Conservation (phyloP, 176 grass and related monocot species). For the Rhipidocladum racemiflorum region DNA sequence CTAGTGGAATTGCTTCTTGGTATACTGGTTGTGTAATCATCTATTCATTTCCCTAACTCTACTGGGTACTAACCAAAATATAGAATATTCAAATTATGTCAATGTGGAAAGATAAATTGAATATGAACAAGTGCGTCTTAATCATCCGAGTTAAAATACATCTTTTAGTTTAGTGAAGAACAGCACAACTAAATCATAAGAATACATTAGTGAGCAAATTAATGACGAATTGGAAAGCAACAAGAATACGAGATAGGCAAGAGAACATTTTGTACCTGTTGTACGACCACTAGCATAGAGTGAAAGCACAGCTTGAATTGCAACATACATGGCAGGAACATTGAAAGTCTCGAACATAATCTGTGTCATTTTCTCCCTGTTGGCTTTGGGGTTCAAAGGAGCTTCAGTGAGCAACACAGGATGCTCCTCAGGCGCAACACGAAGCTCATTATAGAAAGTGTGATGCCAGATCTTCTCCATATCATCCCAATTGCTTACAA, state of each 20-base stretch:
- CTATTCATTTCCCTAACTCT: neutral
- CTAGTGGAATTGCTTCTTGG: neutral
- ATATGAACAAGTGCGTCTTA: neutral
- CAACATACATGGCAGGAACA: neutral
- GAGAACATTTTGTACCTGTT: neutral
- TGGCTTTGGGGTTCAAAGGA: neutral
- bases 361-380: neutral
- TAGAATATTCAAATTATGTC: neutral
- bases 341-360: neutral
- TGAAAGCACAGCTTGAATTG: neutral
- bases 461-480: neutral
- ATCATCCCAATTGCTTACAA: neutral
- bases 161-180: neutral
- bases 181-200: neutral
- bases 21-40: neutral
- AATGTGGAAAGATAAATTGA: neutral
- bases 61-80: too few species aligned
- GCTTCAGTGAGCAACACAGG: neutral
- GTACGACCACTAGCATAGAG: neutral
- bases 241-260: neutral
- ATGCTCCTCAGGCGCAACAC: neutral
- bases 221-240: neutral
- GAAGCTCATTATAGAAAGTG: neutral
- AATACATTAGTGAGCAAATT: neutral
- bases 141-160: neutral